Evolutionary conservation across 2,329 filamentous ascomycete genomes (phyloP), one percentile per base, ranked within the genome.

Genomic region (Chaetomium strumarium): DNA sequence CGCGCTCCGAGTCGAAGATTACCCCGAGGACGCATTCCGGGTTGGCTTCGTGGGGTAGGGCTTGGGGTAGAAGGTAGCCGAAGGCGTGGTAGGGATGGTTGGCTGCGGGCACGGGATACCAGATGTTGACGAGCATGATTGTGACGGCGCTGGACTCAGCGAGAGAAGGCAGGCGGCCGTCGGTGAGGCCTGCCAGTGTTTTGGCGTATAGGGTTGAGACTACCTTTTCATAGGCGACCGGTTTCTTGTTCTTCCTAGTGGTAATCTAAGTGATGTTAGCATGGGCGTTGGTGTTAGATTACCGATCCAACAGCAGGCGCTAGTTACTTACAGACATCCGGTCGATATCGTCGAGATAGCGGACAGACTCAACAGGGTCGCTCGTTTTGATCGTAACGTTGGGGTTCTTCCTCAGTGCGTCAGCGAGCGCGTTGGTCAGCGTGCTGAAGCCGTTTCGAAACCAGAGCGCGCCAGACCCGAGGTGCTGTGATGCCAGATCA

Each of bases 51-150:
- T 55, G 55, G 20, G 60, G 53, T 20, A 66, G 58, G 14, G 83
- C 83, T 54, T 83, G 82, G 1, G 93, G 92, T 54, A 99, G 87
- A 5, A 99, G 80, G 68, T 97, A 97, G 58, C 93, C 93, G 66
- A 97, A 95, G 16, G 91, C 93, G 30, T 75, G 71, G 51, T 83
- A 73, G 13, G 81, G 79, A 2, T 62, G 56, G 45, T 88, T 75
- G 34, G 95, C 71, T 52, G 80, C 65, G 7, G 83, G 76, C 40
- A 81, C 75, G 1, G 77, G 73, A 68, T 86, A 99, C 77, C 86
- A 96, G 44, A 99, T 76, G 70, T 96, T 96, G 56, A 99, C 86
- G 2, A 91, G 88, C 84, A 91, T 91, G 60, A 96, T 90, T 31
- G 85, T 91, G 30, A 92, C 86, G 34, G 85, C 81, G 49, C 80